These are phyloP conservation scores for Pythium dissotocum DNA, from an alignment of 352 stramenopile species.

Conservation along the genomic window DNA sequence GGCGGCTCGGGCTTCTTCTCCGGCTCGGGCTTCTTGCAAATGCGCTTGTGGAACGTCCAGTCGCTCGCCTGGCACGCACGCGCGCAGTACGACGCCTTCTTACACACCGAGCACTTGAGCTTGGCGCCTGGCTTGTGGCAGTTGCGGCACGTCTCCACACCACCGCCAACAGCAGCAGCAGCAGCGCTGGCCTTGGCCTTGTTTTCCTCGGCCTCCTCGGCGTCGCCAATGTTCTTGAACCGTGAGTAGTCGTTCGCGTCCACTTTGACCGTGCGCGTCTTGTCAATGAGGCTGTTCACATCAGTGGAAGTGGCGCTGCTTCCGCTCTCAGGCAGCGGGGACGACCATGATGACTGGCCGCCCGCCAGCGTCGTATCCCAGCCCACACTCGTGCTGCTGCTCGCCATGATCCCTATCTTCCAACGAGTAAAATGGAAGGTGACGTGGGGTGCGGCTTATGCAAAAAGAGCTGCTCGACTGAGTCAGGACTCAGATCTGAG, in stretches of 20 bases:
- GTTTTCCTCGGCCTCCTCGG: constrained; percentile 21
- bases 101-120: constrained; percentile 88
- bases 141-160: constrained; percentile 60
- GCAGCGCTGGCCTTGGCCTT: constrained; percentile 6
- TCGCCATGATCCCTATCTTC: background rate
- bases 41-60: constrained; percentile 87
- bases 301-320: constrained; percentile 23
- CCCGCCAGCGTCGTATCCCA: constrained; percentile 47
- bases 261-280: constrained; percentile 58
- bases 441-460: background rate
- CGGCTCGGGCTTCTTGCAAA: constrained; percentile 80
- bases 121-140: constrained; percentile 75
- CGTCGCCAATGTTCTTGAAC: constrained; percentile 76
- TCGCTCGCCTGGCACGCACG: constrained; percentile 80
- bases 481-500: constrained; percentile 3
- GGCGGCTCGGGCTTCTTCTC: constrained; percentile 46
- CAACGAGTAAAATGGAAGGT: background rate
- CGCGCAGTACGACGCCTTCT: constrained; percentile 84
- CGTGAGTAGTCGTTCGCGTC: constrained; percentile 88
- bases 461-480: constrained; percentile 4
- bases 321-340: constrained; percentile 11
- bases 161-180: background rate
- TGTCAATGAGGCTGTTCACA: constrained; percentile 57
- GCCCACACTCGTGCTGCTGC: constrained; percentile 37
- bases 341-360: constrained; percentile 26